Evolutionary conservation across 2,329 filamentous ascomycete genomes (phyloP), one percentile per base, ranked within the genome.

Genomic region (Metarhizium album): DNA sequence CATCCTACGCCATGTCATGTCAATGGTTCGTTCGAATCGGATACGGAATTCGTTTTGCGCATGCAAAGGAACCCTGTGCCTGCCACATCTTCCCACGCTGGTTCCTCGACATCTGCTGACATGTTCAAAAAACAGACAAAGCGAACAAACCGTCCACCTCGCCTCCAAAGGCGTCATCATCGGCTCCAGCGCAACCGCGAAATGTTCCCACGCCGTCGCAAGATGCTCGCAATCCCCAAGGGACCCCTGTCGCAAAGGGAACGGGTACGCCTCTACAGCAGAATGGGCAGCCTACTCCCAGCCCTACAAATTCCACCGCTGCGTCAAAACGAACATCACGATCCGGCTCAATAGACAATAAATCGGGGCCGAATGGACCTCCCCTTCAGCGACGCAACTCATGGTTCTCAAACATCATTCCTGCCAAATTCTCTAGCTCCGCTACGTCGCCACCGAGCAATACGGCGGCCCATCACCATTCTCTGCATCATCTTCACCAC

Each of bases 391-490:
- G 80, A 49, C 79, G 89, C 56, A 84, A 83, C 55, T 95, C 90
- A 14, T 98, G 93, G 93, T 90, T 97, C 62, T 88, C 87, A 51
- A 95, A 83, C 62, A 82, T 97, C 62, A 82, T 97, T 58, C 94
- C 89, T 56, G 91, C 88, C 57, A 96, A 95, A 65, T 95, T 97
- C 70, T 90, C 87, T 2, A 82, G 81, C 27, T 72, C 72, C 18
- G 66, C 75, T 55, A 64, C 55, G 55, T 64, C 60, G n/a, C 56
- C 62, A 24, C 54, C 62, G 58, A 48, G 65, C 29, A 67, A 66
- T 29, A 49, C 66, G n/a, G 40, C 54, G 3, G 29, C 48, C 37
- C 52, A 55, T 16, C 53, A 56, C 20, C 45, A 55, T 38, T 49
- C 52, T 1, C 38, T 43, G 8, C 52, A 55, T 23, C 54, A 54